Conservation (phyloP, 495 filamentous ascomycete genomes). For the Annulohypoxylon maeteangense region DNA sequence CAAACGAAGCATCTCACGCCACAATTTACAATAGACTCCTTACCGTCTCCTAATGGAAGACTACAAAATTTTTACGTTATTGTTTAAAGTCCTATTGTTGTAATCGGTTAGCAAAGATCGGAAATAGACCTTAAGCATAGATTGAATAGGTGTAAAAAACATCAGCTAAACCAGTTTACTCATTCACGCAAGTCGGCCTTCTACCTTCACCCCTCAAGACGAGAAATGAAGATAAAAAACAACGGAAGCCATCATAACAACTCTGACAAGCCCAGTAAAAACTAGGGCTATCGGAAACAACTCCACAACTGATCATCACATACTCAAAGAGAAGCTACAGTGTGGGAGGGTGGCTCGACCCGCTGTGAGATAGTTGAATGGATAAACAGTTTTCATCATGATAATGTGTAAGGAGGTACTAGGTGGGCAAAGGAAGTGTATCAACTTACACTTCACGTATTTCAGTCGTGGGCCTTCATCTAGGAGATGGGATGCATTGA, state of each 20-base stretch:
- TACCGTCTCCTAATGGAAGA: neutral
- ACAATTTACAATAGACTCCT: neutral
- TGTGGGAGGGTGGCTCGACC: constrained; percentile 82
- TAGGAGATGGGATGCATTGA: neutral
- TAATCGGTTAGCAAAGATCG: constrained; percentile 16
- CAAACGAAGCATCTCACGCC: neutral
- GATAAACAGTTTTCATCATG: constrained; percentile 99
- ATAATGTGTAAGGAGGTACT: constrained; percentile 45
- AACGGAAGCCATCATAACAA: constrained; percentile 61
- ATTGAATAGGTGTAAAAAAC: neutral
- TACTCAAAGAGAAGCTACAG: constrained; percentile 68
- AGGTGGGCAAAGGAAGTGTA: constrained; percentile 6
- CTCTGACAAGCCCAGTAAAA: constrained; percentile 39
- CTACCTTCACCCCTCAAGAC: constrained; percentile 56
- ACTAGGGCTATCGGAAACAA: constrained; percentile 50
- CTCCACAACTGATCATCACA: constrained; percentile 93
- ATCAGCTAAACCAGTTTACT: constrained; percentile 64
- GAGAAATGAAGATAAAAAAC: constrained; percentile 48
- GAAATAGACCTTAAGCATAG: neutral
- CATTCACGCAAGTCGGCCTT: constrained; percentile 59
- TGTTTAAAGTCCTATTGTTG: neutral
- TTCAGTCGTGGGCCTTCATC: neutral
- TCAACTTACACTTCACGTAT: constrained; percentile 24
- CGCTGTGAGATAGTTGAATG: constrained; percentile 90
- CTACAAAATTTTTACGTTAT: neutral